Evolutionary conservation across 164 flowering plant species (phyloP), one percentile per base, ranked within the genome.

Genomic region (Macadamia tetraphylla): DNA sequence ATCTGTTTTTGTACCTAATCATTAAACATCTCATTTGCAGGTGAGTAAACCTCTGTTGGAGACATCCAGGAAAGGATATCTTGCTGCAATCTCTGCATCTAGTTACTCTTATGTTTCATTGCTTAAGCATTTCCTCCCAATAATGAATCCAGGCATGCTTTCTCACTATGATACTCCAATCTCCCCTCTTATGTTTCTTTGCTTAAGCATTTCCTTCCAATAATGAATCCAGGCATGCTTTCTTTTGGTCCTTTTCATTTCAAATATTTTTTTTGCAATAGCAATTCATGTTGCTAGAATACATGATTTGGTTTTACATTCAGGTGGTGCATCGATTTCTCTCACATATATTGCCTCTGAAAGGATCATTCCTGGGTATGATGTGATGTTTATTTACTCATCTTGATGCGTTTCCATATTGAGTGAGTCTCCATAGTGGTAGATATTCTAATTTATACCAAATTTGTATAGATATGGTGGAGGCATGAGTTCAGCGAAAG

Each of bases 401-500:
- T 18, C n/a, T 55, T 3, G 10, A 59, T 30, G 11, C 43, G 18
- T 18, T 42, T 63, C 10, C 29, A 6, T 8, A 42, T 10, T 29
- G 46, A 18, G 46, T 11, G 9, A 35, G 11, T 49, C 11, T 48
- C 23, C 23, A 29, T 49, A 11, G 18, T 30, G 69, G 14, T 5
- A 10, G 29, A 29, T 40, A 8, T 43, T 31, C 40, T 66, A n/a
- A 60, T 44, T 32, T 58, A 52, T n/a, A 59, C 49, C 42, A 17
- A 56, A 63, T 29, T 58, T 10, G 8, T 46, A 40, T 83, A 94
- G 99, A 65, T 94, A 94, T 73, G 98, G 98, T 69, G 99, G 99
- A 23, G 99, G 99, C 35, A 94, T 94, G 98, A 94, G 98, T 75
- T 92, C 99, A 57, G 99, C 99, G 13, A 94, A 94, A 77, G 92